Percentiles rank a stretch among this genome's conserved stretches.
Evolutionary conservation across 202 grass and related monocot genomes (phyloP).

Genomic region (Hordeum pubiflorum): DNA sequence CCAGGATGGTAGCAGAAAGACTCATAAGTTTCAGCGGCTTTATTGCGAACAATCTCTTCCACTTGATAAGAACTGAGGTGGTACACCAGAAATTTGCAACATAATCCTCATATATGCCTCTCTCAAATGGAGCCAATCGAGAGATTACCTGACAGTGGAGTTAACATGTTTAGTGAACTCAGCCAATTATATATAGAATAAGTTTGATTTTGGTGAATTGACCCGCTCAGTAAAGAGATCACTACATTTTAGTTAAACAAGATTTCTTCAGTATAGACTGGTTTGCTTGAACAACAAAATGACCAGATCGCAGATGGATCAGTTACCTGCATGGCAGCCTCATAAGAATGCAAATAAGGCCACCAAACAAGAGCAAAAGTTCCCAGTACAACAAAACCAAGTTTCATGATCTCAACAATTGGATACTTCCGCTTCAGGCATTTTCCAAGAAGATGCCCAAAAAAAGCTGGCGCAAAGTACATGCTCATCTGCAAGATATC

Average conservation of each 20-base stretch:
- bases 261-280: constrained; percentile 1
- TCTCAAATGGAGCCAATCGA: constrained; percentile 86
- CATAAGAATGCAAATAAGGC: constrained; percentile 82
- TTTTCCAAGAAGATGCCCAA: constrained; percentile 82
- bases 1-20: constrained; percentile 56
- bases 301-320: neutral
- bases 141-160: constrained; percentile 52
- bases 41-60: constrained; percentile 69
- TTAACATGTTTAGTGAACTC: constrained; percentile 18
- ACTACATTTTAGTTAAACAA: neutral
- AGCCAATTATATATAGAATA: neutral
- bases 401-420: constrained; percentile 62
- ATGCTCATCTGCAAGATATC: constrained; percentile 74
- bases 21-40: constrained; percentile 67
- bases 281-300: neutral
- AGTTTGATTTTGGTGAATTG: neutral
- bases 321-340: constrained; percentile 62
- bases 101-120: constrained; percentile 92
- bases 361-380: constrained; percentile 84
- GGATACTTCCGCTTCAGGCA: constrained; percentile 60
- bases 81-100: constrained; percentile 98
- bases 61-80: constrained; percentile 86
- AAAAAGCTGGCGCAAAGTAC: constrained; percentile 91
- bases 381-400: constrained; percentile 65
- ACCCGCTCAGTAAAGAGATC: neutral